Conservation (phyloP, 495 filamentous ascomycete genomes). For the Paragyromitra xinjiangensis region DNA sequence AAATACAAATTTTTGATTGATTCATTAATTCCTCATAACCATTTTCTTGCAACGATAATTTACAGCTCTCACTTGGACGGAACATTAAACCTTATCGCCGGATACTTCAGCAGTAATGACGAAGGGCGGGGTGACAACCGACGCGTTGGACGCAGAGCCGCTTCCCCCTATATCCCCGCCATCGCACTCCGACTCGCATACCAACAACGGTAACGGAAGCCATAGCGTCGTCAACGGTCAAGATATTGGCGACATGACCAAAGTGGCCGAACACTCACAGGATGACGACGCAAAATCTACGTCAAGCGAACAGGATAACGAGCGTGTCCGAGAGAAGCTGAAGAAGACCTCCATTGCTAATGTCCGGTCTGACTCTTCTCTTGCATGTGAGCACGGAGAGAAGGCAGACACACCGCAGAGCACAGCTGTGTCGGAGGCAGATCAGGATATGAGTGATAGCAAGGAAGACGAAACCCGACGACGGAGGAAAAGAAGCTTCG, state of each 20-base stretch:
- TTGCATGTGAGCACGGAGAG: slow-evolving; percentile 40
- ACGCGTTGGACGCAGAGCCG: slow-evolving; percentile 48
- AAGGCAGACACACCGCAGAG: slow-evolving; percentile 39
- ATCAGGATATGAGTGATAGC: slow-evolving; percentile 50
- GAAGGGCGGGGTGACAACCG: slow-evolving; percentile 53
- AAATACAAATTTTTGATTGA: slow-evolving; percentile 33
- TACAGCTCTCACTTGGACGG: slow-evolving; percentile 35
- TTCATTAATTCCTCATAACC: slow-evolving; percentile 45
- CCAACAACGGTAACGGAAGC: slow-evolving; percentile 35
- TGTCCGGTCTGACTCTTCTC: slow-evolving; percentile 49
- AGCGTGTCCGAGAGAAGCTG: slow-evolving; percentile 56
- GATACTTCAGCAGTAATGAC: slow-evolving; percentile 53
- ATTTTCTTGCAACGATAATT: slow-evolving; percentile 36
- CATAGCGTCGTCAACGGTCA: slow-evolving; percentile 40
- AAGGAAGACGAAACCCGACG: slow-evolving; percentile 51
- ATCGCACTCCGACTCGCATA: slow-evolving; percentile 26
- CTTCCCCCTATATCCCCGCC: slow-evolving; percentile 52
- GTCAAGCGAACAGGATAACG: slow-evolving; percentile 56
- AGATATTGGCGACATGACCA: slow-evolving; percentile 33
- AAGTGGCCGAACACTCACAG: slow-evolving; percentile 30
- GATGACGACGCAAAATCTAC: slow-evolving; percentile 53
- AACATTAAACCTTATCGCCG: slow-evolving; percentile 44
- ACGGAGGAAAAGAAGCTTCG: slow-evolving; percentile 55
- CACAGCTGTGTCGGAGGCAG: slow-evolving; percentile 44
- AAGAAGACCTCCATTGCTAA: slow-evolving; percentile 57